Conservation (phyloP, 106 monocot genomes). For the Dioscorea dumetorum region DNA sequence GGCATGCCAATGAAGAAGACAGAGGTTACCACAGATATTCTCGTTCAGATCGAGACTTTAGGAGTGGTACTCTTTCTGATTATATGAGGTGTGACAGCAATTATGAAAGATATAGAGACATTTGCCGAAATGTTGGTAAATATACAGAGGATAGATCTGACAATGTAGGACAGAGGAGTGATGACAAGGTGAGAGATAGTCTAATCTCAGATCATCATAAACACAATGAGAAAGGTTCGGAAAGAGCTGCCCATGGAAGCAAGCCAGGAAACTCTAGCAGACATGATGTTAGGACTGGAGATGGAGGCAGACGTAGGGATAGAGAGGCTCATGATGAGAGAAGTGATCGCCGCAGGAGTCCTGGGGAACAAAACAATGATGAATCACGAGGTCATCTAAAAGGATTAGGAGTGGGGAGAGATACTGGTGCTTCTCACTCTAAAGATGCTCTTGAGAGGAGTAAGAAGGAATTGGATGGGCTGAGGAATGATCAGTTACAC, state of each 20-base stretch:
- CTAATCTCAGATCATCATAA: constrained; percentile 8
- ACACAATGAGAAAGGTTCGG: constrained; percentile 24
- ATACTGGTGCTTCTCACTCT: constrained; percentile 1
- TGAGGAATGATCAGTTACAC: constrained; percentile 7
- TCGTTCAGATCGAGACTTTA: constrained; percentile 32
- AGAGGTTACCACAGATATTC: constrained; percentile 31
- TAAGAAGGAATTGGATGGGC: constrained; percentile 26
- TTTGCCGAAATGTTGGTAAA: constrained; percentile 21
- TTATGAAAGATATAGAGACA: constrained; percentile 33
- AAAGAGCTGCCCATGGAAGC: constrained; percentile 12
- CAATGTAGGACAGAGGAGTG: constrained; percentile 17
- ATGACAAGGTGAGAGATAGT: constrained; percentile 17
- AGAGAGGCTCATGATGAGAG: constrained; percentile 31
- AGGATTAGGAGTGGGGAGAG: constrained; percentile 13
- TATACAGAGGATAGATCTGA: constrained; percentile 34
- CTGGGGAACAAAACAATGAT: constrained; percentile 32
- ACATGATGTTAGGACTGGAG: constrained; percentile 14
- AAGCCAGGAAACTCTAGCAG: constrained; percentile 8
- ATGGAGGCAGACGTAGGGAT: constrained; percentile 29
- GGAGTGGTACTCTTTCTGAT: constrained; percentile 25
- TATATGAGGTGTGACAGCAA: constrained; percentile 20
- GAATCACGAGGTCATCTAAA: constrained; percentile 18
- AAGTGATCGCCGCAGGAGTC: constrained; percentile 40
- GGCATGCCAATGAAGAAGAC: constrained; percentile 39
- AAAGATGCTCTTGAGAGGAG: constrained; percentile 22